Base-by-base conservation (phyloP, 768 basidiomycete species). In the Suillus discolor region DNA sequence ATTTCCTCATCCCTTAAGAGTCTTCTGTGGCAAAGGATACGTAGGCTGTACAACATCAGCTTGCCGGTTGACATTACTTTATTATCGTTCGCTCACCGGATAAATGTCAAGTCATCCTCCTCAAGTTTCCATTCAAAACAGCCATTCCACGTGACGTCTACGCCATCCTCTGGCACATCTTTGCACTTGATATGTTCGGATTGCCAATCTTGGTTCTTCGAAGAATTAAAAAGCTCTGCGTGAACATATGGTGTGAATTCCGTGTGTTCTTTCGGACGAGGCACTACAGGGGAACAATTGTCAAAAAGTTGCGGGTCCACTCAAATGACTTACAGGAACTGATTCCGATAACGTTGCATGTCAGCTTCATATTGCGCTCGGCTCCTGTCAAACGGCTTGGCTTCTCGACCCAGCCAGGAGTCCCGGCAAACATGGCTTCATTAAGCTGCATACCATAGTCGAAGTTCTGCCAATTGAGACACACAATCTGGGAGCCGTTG, bases 381-480 rank as follows among this genome's bases (percentile, higher is more conserved):
- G 57, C 61, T 41, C 71, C 77, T 67, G 74, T 62, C 66, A 79
- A 62, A 25, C 64, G 54, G 15, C 68, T 67, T 1, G 87, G 87
- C 68, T 85, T 86, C 41, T 79, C 72, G 1, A 86, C 82, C 85
- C 85, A 89, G 1, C 87, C 88, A 3, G 74, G 70, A 4, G 80
- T 84, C 0, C 85, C 88, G 0, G 80, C 79, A 70, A 89, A 89
- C 82, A 89, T 80, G 0, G 80, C 88, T 71, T 88, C 89, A 68
- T 89, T 88, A 28, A 89, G 71, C 67, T 87, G 85, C 83, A 86
- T 84, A 2, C 83, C 83, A 1, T 67, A 70, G 69, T 89, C 87
- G 68, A 82, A 87, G n/a, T 77, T 78, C 74, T 89, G 87, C 88
- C 88, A 88, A 67, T 89, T 89, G 51, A 89, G 74, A 44, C 83